Percentiles rank a stretch among this genome's conserved stretches.
Evolutionary conservation across 371 early-diverging fungal genomes (phyloP).

Genomic region (Capillidium rhysosporum): DNA sequence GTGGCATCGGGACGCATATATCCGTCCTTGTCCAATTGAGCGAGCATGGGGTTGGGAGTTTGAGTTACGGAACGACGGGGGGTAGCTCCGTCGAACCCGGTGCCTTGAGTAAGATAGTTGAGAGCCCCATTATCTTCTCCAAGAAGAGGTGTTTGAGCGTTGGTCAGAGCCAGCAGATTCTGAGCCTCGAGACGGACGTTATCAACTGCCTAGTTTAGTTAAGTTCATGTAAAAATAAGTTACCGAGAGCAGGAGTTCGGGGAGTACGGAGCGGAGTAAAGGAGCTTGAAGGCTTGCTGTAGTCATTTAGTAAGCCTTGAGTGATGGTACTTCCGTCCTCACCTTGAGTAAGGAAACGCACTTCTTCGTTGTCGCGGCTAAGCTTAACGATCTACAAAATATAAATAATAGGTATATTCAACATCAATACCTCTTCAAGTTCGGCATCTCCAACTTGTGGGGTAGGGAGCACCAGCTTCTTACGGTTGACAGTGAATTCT

Average conservation of each 20-base stretch:
- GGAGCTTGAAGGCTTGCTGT: neutral
- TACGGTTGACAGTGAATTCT: constrained; percentile 49
- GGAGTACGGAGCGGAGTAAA: constrained; percentile 30
- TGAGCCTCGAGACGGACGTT: constrained; percentile 59
- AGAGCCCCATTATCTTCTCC: constrained; percentile 43
- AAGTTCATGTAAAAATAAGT: constrained; percentile 1
- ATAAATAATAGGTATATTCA: neutral
- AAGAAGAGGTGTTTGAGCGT: constrained; percentile 71
- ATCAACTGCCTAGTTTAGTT: constrained; percentile 19
- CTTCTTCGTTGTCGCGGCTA: constrained; percentile 61
- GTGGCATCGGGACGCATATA: constrained; percentile 8
- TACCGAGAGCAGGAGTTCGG: constrained; percentile 41
- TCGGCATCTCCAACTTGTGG: constrained; percentile 84
- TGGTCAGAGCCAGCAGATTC: constrained; percentile 53
- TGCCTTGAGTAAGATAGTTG: constrained; percentile 18
- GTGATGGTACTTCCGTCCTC: constrained; percentile 17
- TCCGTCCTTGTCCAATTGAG: constrained; percentile 20
- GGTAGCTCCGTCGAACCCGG: constrained; percentile 47
- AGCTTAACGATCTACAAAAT: constrained; percentile 49
- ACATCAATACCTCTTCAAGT: constrained; percentile 35
- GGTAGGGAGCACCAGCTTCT: constrained; percentile 61
- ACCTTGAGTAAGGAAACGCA: constrained; percentile 43
- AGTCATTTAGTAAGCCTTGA: constrained; percentile 8
- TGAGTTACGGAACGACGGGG: constrained; percentile 28
- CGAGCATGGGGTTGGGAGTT: constrained; percentile 77